Conservation (phyloP, 169 alveolate genomes). For the Babesia bovis region DNA sequence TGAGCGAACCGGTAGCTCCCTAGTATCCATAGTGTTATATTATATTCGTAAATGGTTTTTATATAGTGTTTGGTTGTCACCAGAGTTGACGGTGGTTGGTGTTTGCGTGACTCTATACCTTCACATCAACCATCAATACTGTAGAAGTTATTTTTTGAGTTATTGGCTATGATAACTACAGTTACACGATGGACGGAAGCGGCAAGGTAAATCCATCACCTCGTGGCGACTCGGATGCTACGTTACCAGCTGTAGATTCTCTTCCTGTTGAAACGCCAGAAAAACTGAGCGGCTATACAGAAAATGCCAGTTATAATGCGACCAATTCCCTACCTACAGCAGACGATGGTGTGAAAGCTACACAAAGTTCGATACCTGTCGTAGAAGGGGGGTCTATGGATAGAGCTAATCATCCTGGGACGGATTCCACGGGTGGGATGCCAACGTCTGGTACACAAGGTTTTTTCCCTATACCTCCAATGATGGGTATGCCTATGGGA, state of each 20-base stretch:
- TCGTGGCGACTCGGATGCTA: not conserved
- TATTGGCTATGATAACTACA: not conserved
- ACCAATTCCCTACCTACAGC: too few relatives aligned
- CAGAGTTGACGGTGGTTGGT: not conserved
- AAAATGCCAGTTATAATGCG: too few relatives aligned
- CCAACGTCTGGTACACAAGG: conserved; percentile 16
- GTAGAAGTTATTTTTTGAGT: too few relatives aligned
- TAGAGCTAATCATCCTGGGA: not conserved
- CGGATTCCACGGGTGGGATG: conserved; percentile 2
- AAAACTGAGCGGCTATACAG: too few relatives aligned
- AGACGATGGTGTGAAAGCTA: not conserved
- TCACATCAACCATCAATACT: too few relatives aligned
- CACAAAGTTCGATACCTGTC: not conserved
- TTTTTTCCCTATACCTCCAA: conserved; percentile 21
- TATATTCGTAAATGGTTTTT: not conserved
- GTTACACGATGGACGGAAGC: conserved; percentile 21
- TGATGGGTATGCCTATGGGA: not conserved
- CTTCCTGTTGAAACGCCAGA: not conserved
- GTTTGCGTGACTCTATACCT: too few relatives aligned
- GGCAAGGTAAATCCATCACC: conserved; percentile 12
- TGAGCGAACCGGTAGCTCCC: not conserved
- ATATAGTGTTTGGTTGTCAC: not conserved
- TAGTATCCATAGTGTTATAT: not conserved
- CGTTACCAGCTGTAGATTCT: not conserved
- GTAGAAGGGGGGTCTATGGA: not conserved